Conservation (phyloP, 768 basidiomycete genomes). For the Trametes sanguinea region DNA sequence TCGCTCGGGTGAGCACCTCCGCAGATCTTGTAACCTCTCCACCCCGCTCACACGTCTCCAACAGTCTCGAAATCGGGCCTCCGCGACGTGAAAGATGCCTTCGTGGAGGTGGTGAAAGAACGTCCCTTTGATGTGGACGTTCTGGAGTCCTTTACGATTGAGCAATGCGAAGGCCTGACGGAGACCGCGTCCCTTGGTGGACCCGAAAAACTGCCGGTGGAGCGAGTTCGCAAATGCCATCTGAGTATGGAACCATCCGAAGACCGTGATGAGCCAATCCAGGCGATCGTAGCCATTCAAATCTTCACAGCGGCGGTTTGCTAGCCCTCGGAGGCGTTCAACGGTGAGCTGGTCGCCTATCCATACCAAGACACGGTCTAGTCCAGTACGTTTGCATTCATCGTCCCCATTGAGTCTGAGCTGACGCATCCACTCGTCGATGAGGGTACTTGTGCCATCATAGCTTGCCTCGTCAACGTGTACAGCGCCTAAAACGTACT, state of each 20-base stretch:
- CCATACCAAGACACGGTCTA: constrained; percentile 35
- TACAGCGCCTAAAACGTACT: constrained; percentile 24
- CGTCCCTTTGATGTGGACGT: constrained; percentile 17
- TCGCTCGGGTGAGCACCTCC: constrained; percentile 28
- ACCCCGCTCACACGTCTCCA: constrained; percentile 35
- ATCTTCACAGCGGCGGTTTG: constrained; percentile 38
- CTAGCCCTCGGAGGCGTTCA: constrained; percentile 40
- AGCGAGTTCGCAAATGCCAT: constrained; percentile 45
- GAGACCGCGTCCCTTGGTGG: constrained; percentile 23
- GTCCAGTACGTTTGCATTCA: not conserved
- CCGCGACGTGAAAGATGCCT: constrained; percentile 36
- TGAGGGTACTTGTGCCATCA: constrained; percentile 20
- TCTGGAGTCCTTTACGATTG: constrained; percentile 25
- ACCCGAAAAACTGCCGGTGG: constrained; percentile 44
- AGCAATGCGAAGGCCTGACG: constrained; percentile 27
- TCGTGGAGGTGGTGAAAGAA: constrained; percentile 39
- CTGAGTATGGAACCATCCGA: constrained; percentile 45
- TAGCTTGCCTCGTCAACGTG: constrained; percentile 30
- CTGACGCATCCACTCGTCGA: constrained; percentile 24
- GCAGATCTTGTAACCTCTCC: constrained; percentile 31
- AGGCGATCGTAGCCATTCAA: constrained; percentile 41
- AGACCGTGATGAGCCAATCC: constrained; percentile 35
- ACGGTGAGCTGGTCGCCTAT: constrained; percentile 44
- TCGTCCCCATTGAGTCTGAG: not conserved
- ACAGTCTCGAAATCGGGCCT: constrained; percentile 40